A percentile compares a stretch with the other conserved stretches of the same genome.
Evolutionary conservation across 1,139 yeast genomes (phyloP).

Genomic region (Taphrina sp.): DNA sequence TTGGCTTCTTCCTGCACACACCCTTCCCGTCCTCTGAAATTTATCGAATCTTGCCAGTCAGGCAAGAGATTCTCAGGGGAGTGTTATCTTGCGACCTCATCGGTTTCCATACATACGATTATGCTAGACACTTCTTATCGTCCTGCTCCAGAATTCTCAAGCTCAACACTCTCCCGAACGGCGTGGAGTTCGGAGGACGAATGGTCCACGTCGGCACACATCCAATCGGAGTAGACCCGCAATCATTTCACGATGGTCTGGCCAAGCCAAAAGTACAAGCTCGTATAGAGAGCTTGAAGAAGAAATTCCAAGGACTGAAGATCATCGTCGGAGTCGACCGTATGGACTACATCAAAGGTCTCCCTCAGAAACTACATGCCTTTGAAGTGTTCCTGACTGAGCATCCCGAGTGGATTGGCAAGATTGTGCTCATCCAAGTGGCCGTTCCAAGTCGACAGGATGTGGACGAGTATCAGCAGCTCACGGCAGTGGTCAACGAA

Average conservation of each 20-base stretch:
- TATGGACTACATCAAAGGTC: slow-evolving; percentile 93
- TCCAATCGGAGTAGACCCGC: slow-evolving; percentile 97
- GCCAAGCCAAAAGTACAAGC: slow-evolving; percentile 60
- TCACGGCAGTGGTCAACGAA: slow-evolving; percentile 92
- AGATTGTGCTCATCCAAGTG: slow-evolving; percentile 90
- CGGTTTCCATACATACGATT: slow-evolving; percentile 99
- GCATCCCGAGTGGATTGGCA: slow-evolving; percentile 98
- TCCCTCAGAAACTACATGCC: slow-evolving; percentile 93
- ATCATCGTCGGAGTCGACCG: slow-evolving; percentile 95
- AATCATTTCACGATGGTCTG: slow-evolving; percentile 73
- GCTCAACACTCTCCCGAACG: slow-evolving; percentile 84
- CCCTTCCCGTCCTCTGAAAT: slow-evolving; percentile 98
- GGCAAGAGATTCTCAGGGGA: slow-evolving; percentile 87
- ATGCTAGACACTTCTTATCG: slow-evolving; percentile 94
- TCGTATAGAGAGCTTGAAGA: slow-evolving; percentile 62
- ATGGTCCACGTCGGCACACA: slow-evolving; percentile 89
- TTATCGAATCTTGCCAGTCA: slow-evolving; percentile 89
- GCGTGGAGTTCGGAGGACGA: slow-evolving; percentile 74
- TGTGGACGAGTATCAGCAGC: slow-evolving; percentile 94
- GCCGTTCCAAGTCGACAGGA: slow-evolving; percentile 98
- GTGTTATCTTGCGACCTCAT: slow-evolving; percentile 90
- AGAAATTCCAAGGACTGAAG: slow-evolving; percentile 67
- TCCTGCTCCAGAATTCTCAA: slow-evolving; percentile 85
- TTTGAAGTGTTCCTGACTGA: slow-evolving; percentile 86
- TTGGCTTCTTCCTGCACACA: slow-evolving; percentile 94